phyloP scores from a whole-genome alignment of 2,329 filamentous ascomycete genomes.

The Fusarium tricinctum region DNA sequence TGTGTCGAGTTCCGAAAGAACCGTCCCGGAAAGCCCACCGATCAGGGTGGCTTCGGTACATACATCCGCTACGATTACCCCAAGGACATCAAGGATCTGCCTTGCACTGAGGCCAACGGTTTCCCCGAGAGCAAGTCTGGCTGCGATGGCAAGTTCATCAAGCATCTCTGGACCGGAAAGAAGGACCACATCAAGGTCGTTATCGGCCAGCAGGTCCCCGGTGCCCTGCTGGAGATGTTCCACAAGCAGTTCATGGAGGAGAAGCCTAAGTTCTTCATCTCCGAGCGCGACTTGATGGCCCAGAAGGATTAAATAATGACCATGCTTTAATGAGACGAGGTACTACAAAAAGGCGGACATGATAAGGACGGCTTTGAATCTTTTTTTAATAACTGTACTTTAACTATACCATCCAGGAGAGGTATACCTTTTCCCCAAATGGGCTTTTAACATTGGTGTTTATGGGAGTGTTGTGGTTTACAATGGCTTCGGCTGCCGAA shows the following conservation, averaged over 20 bases:
- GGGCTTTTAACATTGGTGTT: constrained; percentile 47
- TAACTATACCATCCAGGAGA: constrained; percentile 45
- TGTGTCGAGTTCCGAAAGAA: constrained; percentile 57
- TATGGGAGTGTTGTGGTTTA: constrained; percentile 45
- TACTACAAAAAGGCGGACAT: constrained; percentile 37
- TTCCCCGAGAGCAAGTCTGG: constrained; percentile 56
- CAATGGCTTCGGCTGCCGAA: constrained; percentile 36
- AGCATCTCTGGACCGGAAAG: constrained; percentile 62
- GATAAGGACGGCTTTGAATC: constrained; percentile 40
- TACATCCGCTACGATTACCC: constrained; percentile 60
- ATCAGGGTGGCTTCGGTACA: constrained; percentile 62
- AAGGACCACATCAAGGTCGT: constrained; percentile 56
- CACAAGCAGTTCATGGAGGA: constrained; percentile 55
- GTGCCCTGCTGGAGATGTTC: constrained; percentile 54
- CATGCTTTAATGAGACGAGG: constrained; percentile 43
- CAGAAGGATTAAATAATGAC: constrained; percentile 36
- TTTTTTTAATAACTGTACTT: constrained; percentile 50
- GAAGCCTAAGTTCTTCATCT: constrained; percentile 54
- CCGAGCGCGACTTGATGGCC: constrained; percentile 54
- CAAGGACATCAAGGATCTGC: constrained; percentile 58
- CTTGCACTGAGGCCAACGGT: constrained; percentile 61
- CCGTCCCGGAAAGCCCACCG: constrained; percentile 56
- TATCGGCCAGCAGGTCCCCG: constrained; percentile 57
- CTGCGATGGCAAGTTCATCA: constrained; percentile 59
- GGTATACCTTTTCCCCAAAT: constrained; percentile 32